phyloP scores from a whole-genome alignment of 2,329 filamentous ascomycete genomes.

The Pyricularia sp. region DNA sequence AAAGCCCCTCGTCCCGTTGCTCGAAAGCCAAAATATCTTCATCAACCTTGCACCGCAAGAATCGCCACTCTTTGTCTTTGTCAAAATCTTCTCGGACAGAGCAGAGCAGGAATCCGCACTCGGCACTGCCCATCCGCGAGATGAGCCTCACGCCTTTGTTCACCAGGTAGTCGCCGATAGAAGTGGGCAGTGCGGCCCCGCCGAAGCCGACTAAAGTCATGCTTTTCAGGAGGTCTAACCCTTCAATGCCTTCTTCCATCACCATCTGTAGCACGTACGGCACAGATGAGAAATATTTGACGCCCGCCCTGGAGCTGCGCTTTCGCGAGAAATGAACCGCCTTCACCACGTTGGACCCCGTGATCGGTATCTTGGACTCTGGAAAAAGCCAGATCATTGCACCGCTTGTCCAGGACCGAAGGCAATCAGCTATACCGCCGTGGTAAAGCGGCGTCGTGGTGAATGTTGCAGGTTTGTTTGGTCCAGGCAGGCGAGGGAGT shows the following conservation, averaged over 20 bases:
- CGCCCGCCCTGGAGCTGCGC: neutral
- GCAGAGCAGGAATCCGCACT: constrained; percentile 57
- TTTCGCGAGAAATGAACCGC: neutral
- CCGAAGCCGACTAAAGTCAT: constrained; percentile 58
- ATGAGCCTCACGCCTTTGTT: constrained; percentile 41
- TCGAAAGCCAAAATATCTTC: constrained; percentile 27
- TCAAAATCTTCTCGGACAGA: constrained; percentile 44
- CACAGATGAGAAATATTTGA: neutral
- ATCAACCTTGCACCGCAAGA: neutral
- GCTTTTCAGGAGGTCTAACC: constrained; percentile 21
- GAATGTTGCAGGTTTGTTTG: constrained; percentile 38
- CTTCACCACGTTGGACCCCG: constrained; percentile 35
- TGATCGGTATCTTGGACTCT: constrained; percentile 44
- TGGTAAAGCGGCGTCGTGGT: constrained; percentile 59
- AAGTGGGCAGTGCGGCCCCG: constrained; percentile 45
- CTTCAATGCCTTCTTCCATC: neutral
- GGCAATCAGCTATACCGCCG: constrained; percentile 53
- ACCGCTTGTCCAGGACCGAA: constrained; percentile 51
- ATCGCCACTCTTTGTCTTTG: constrained; percentile 50
- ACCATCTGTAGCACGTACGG: neutral
- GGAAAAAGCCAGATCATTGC: constrained; percentile 56
- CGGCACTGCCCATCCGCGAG: constrained; percentile 55
- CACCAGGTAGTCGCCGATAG: constrained; percentile 45
- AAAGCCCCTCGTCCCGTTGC: constrained; percentile 28
- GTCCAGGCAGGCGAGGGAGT: constrained; percentile 34